Base-by-base conservation (phyloP, 2,329 filamentous ascomycete genomes). In the Cercospora canescens region DNA sequence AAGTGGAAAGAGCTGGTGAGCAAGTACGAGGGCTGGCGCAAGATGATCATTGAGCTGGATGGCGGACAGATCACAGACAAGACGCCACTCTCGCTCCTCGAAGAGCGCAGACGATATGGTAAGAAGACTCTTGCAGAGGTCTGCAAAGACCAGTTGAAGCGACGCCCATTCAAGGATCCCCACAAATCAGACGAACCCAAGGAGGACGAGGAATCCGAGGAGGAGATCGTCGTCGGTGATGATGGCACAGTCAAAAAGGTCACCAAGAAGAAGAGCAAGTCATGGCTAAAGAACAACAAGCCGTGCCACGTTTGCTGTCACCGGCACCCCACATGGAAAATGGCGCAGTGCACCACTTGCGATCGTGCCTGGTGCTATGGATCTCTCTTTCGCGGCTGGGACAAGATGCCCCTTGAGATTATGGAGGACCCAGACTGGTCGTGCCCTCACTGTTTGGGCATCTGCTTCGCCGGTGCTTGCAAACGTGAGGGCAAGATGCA, bases 361-460 rank as follows among this genome's bases (percentile, higher is more conserved):
- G 83, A 85, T 12, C 84, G 91, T 63, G 88, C 87, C 0, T 99
- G 96, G 76, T 98, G 95, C 77, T 99, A 96, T 75, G 94, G 94
- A n/a, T 91, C 91, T 16, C 84, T 99, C 1, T 98, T 93, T 79
- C 86, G 95, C 63, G 94, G 92, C 0, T 97, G 97, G 74, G 94
- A 98, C 76, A 87, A 93, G 76, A 91, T 93, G 86, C 95, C 95
- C 0, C 88, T 94, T 72, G 84, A 88, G 21, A 87, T 94, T 0
- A 90, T 97, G 85, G 89, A 96, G 75, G 85, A 92, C 69, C 87
- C 89, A 69, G 83, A 89, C 56, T 99, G 95, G 94, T 87, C 90
- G 73, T 99, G 95, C 70, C 95, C 95, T 0, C 92, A 90, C 74
- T 99, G 95, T 76, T 83, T 87, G 24, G 88, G 89, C 18, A 92